Percentiles rank a stretch among this genome's conserved stretches.
Evolutionary conservation across 1,139 yeast species (phyloP).

Genomic region (Saccharomyces hybrid): DNA sequence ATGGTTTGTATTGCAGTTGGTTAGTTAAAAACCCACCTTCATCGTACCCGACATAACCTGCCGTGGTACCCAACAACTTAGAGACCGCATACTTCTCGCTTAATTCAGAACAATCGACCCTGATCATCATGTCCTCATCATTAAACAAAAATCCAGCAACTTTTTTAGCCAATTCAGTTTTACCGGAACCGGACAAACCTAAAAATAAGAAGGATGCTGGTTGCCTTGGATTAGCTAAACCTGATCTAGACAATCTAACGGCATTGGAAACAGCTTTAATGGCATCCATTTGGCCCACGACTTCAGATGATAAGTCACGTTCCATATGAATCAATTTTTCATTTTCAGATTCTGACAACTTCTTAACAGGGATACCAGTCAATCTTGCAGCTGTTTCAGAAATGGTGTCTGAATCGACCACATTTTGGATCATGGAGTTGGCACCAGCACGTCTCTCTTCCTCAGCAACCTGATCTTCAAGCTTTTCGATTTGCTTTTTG

Average conservation of each 20-base stretch:
- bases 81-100: constrained; percentile 94
- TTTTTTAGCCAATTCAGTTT: constrained; percentile 94
- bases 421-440: constrained; percentile 69
- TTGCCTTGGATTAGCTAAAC: constrained; percentile 88
- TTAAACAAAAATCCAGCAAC: constrained; percentile 92
- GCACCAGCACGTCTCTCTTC: constrained; percentile 58
- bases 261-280: constrained; percentile 95
- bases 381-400: constrained; percentile 96
- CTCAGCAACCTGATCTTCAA: constrained; percentile 71
- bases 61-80: constrained; percentile 92
- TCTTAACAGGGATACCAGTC: constrained; percentile 98
- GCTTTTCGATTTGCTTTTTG: constrained; percentile 60
- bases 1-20: constrained; percentile 83
- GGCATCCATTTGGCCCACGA: constrained; percentile 95
- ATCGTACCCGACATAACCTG: constrained; percentile 96
- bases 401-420: constrained; percentile 87
- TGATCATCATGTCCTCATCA: constrained; percentile 91
- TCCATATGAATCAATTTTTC: constrained; percentile 92
- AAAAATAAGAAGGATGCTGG: constrained; percentile 93
- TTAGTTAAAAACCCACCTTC: constrained; percentile 96
- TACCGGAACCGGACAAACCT: constrained; percentile 97
- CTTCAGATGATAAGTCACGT: constrained; percentile 66
- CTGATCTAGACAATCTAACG: constrained; percentile 88
- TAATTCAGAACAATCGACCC: constrained; percentile 95
- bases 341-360: constrained; percentile 91